Base-by-base conservation (phyloP, 495 filamentous ascomycete species). In the Penicillium diatomitis region DNA sequence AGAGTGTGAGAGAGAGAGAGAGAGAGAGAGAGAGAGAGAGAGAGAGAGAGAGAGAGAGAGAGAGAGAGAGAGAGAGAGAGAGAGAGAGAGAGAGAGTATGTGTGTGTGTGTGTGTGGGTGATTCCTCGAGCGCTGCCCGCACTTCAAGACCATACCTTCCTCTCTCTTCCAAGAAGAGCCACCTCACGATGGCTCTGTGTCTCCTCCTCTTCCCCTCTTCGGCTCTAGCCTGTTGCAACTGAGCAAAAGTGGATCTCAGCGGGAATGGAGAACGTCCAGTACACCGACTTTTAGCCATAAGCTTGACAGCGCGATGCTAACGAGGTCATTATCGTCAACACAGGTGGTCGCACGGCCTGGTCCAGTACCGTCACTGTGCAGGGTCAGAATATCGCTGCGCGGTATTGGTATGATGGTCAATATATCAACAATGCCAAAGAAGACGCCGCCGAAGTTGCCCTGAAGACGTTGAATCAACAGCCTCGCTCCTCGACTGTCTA, bases 341-440 rank as follows among this genome's bases (percentile, higher is more conserved):
- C 59, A 95, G 88, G 90, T 58, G 89, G 88, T 54, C 84, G 90
- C 53, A 96, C 90, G 32, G 90, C 90, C 44, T 96, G 90, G 90
- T 90, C 88, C 42, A 82, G 79, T 67, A 75, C 69, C 33, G 85
- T 94, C 49, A 75, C 65, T 9, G 70, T 91, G 47, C 58, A 68
- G 51, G 76, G 81, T 49, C 58, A 71, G 39, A 61, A 61, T 39
- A 71, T 84, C 59, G 49, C 70, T 6, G 90, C 89, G 36, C 82
- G 88, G 49, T 94, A 82, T 71, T 96, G 87, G 88, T 96, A 94
- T 66, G 88, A 94, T 64, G 90, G 87, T 35, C 78, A 88, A 54
- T 86, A 84, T 57, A 69, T 89, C 68, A 79, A 90, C 68, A 92
- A 91, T 60, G 90, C 90, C 45, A 86, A 80, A 66, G 90, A 96